These are phyloP conservation scores for Calcarisporium arbuscula DNA, from an alignment of 2,329 filamentous ascomycete species.

Conservation along the genomic window DNA sequence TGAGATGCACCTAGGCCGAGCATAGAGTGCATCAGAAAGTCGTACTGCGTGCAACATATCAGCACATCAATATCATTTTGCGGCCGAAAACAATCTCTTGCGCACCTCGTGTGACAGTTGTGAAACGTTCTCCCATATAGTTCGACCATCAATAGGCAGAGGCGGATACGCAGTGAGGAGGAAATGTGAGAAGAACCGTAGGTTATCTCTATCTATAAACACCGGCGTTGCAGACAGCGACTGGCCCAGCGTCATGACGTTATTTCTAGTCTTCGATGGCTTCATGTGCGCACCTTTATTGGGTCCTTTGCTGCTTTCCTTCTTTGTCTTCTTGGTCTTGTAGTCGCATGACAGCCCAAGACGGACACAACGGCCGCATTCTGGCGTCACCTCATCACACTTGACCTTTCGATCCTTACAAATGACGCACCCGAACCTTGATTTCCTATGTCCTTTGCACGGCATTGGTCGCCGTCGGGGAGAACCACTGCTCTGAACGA, in stretches of 20 bases:
- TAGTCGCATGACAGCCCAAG: slow-evolving; percentile 23
- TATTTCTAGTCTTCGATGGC: too few species aligned
- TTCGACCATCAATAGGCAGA: slow-evolving; percentile 28
- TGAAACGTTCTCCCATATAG: slow-evolving; percentile 30
- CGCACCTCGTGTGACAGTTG: slow-evolving; percentile 29
- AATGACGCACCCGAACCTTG: slow-evolving; percentile 22
- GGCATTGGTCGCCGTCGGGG: too few species aligned
- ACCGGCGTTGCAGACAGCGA: slow-evolving; percentile 14
- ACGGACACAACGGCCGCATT: slow-evolving; percentile 19
- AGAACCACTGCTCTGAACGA: too few species aligned
- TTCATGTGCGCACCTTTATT: background rate
- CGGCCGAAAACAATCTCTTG: background rate
- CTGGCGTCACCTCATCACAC: slow-evolving; percentile 21
- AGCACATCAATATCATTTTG: background rate
- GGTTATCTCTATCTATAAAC: slow-evolving; percentile 35
- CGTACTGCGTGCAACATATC: slow-evolving; percentile 21
- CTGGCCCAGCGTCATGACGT: slow-evolving; percentile 8
- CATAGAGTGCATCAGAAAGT: slow-evolving; percentile 35
- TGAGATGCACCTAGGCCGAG: slow-evolving; percentile 34
- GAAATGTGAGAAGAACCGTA: slow-evolving; percentile 49
- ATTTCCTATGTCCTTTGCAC: slow-evolving; percentile 28
- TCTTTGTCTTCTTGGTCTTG: slow-evolving; percentile 13
- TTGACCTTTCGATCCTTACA: slow-evolving; percentile 28
- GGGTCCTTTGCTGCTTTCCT: background rate
- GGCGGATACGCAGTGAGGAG: slow-evolving; percentile 37